These are phyloP conservation scores for Scheffersomyces illinoinensis DNA, from an alignment of 1,139 yeast species.

Conservation along the genomic window DNA sequence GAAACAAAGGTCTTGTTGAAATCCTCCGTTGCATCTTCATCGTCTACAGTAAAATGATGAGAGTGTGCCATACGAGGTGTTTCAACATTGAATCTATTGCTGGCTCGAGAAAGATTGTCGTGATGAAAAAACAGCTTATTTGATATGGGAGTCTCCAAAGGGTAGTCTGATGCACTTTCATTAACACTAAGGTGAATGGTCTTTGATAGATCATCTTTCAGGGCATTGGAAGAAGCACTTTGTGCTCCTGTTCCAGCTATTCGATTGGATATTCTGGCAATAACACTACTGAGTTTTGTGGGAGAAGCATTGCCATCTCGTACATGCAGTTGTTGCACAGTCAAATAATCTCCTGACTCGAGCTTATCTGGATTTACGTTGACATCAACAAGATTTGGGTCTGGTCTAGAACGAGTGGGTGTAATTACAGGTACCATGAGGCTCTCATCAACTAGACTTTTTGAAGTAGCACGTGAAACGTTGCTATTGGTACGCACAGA, in stretches of 20 bases:
- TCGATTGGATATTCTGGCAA: conserved; percentile 42
- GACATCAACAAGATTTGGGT: neutral
- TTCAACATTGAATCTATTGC: neutral
- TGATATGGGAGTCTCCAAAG: neutral
- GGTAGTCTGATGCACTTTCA: neutral
- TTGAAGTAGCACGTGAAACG: neutral
- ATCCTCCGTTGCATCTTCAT: neutral
- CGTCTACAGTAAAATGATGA: neutral
- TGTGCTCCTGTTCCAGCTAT: conserved; percentile 37
- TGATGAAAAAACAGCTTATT: neutral
- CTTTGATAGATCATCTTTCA: neutral
- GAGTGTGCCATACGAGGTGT: neutral
- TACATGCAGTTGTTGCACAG: neutral
- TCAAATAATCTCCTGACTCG: neutral
- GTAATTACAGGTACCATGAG: neutral
- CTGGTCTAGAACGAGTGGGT: neutral
- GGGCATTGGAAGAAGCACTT: conserved; percentile 11
- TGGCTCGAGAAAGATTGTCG: neutral
- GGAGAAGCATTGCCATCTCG: conserved; percentile 10
- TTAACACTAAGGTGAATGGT: neutral
- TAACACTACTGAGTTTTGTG: conserved; percentile 26
- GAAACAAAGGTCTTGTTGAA: neutral
- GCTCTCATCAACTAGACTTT: neutral
- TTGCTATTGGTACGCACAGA: neutral
- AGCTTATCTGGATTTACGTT: neutral